A percentile compares a stretch with the other conserved stretches of the same genome.
phyloP scores from a whole-genome alignment of 1,139 yeast species.

The Sugiyamaella pinicola region DNA sequence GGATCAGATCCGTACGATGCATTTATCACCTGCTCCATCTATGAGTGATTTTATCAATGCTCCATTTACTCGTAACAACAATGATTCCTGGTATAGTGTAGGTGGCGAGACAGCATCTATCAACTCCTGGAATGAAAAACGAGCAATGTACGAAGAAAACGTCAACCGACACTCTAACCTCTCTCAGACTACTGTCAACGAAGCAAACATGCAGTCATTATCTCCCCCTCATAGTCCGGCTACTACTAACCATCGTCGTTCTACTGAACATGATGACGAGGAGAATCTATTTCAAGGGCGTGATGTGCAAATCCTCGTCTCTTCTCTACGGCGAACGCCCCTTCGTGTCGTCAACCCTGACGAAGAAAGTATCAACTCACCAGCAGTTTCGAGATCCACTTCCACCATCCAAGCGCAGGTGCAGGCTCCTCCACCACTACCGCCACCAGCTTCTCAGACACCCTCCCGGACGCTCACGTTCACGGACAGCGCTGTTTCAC shows the following conservation, averaged over 20 bases:
- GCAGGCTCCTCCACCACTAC: background rate
- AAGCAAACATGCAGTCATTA: background rate
- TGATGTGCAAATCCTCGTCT: slow-evolving; percentile 74
- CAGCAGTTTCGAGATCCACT: slow-evolving; percentile 17
- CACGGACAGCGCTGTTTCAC: slow-evolving; percentile 3
- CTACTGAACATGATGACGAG: slow-evolving; percentile 40
- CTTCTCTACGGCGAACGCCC: slow-evolving; percentile 66
- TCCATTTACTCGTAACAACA: slow-evolving; percentile 15
- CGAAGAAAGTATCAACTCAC: slow-evolving; percentile 17
- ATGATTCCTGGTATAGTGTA: slow-evolving; percentile 25
- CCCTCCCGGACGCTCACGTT: background rate
- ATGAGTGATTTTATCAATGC: slow-evolving; percentile 23
- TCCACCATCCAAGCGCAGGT: slow-evolving; percentile 17
- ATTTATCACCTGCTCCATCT: slow-evolving; percentile 28
- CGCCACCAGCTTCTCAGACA: background rate
- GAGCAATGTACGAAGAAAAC: slow-evolving; percentile 31
- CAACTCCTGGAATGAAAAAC: slow-evolving; percentile 39
- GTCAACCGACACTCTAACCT: slow-evolving; percentile 7
- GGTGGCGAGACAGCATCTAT: slow-evolving; percentile 34
- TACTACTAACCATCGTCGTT: background rate
- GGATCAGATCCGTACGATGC: slow-evolving; percentile 20
- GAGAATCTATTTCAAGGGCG: slow-evolving; percentile 51
- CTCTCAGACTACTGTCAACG: slow-evolving; percentile 7
- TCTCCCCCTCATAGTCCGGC: slow-evolving; percentile 5
- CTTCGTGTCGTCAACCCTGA: slow-evolving; percentile 68